phyloP scores from a whole-genome alignment of 768 basidiomycete species.

The Naematelia aurantialba region DNA sequence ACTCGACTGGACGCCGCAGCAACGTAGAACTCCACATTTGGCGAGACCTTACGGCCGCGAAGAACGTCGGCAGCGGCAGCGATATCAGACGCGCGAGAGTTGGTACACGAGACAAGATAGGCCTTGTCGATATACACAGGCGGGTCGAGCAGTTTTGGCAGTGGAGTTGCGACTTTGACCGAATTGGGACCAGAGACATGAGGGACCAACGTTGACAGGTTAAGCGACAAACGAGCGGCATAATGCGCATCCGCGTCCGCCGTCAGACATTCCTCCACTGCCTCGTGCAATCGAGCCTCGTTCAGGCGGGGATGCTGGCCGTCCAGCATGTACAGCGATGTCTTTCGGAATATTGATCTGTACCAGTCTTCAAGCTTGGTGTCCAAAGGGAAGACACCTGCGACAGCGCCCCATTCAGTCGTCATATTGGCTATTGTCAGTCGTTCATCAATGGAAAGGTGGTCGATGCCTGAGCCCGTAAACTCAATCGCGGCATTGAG shows the following conservation, averaged over 20 bases:
- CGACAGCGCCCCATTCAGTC: conserved; percentile 98
- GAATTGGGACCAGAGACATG: conserved; percentile 97
- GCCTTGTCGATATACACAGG: conserved; percentile 89
- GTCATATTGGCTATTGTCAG: conserved; percentile 99
- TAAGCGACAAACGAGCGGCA: conserved; percentile 79
- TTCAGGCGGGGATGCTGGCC: conserved; percentile 87
- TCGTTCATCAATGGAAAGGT: conserved; percentile 81
- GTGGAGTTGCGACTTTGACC: conserved; percentile 91
- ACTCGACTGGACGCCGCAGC: conserved; percentile 91
- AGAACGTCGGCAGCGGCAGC: conserved; percentile 88
- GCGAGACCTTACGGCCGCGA: conserved; percentile 69
- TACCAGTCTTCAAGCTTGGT: conserved; percentile 81
- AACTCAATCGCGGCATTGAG: conserved; percentile 97
- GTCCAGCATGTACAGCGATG: conserved; percentile 72
- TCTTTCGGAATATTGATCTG: conserved; percentile 64
- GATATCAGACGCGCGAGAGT: conserved; percentile 92
- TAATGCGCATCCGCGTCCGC: conserved; percentile 80
- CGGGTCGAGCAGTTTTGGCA: conserved; percentile 71
- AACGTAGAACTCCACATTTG: conserved; percentile 93
- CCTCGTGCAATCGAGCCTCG: conserved; percentile 62
- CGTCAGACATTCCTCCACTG: conserved; percentile 56
- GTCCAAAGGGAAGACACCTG: conserved; percentile 91
- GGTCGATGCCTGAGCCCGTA: conserved; percentile 76
- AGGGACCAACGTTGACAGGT: conserved; percentile 88
- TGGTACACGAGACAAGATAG: conserved; percentile 97